Conservation (phyloP, 2,329 filamentous ascomycete species). For the Sarocladium oryzae region DNA sequence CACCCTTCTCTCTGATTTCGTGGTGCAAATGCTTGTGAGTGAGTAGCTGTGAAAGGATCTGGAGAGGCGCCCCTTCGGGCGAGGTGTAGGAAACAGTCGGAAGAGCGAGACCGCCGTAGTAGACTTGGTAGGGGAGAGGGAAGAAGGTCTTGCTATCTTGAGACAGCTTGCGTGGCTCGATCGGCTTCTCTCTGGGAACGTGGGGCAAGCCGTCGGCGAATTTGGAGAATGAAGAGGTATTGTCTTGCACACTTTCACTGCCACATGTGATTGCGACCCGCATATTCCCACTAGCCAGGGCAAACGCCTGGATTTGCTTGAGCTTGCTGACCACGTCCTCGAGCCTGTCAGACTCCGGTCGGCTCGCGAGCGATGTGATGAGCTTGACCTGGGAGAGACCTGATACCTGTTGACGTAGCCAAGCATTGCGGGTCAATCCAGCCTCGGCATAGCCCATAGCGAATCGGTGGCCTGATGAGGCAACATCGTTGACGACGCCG, state of each 20-base stretch:
- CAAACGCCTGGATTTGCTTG: conserved; percentile 75
- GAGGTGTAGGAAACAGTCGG: conserved; percentile 80
- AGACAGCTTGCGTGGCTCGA: conserved; percentile 28
- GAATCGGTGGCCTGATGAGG: conserved; percentile 81
- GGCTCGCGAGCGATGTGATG: conserved; percentile 69
- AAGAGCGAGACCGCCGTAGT: conserved; percentile 79
- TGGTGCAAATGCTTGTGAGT: conserved; percentile 97
- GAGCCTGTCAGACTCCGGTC: conserved; percentile 62
- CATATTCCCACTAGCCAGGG: conserved; percentile 61
- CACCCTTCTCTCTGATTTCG: conserved; percentile 95
- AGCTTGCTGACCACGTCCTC: conserved; percentile 74
- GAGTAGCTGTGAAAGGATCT: conserved; percentile 83
- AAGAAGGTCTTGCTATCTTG: conserved; percentile 74
- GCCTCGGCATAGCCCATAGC: conserved; percentile 80
- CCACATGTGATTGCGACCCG: conserved; percentile 85
- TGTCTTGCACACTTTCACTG: conserved; percentile 60
- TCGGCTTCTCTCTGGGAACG: conserved; percentile 38
- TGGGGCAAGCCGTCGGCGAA: conserved; percentile 50
- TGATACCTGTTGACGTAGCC: conserved; percentile 74
- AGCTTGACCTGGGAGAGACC: conserved; percentile 89
- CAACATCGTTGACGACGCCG: conserved; percentile 85
- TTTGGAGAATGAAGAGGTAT: conserved; percentile 61
- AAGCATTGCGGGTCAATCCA: conserved; percentile 64
- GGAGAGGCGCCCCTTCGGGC: conserved; percentile 68
- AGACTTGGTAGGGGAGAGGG: conserved; percentile 92